These are phyloP conservation scores for Castanea sativa DNA, from an alignment of 306 rosid species.

Conservation along the genomic window DNA sequence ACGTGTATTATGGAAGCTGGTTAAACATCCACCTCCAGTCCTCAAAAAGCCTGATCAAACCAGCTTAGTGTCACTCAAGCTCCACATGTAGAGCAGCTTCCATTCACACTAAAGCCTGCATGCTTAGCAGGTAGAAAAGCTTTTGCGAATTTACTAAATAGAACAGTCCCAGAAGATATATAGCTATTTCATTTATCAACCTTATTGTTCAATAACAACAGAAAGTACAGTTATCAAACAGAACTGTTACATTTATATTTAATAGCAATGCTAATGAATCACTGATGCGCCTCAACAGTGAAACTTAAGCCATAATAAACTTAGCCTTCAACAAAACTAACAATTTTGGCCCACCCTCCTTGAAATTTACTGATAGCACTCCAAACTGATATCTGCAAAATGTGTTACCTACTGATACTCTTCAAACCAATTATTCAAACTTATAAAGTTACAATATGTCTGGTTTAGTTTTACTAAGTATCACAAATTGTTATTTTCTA, in stretches of 20 bases:
- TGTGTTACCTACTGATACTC: background rate
- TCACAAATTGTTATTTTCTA: background rate
- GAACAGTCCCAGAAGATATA: background rate
- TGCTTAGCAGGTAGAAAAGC: background rate
- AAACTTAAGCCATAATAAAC: background rate
- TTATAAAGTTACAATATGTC: background rate
- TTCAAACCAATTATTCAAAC: background rate
- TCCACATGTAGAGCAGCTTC: background rate
- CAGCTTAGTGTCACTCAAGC: background rate
- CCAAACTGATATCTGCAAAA: background rate
- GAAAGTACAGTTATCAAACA: background rate
- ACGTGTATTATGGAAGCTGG: background rate
- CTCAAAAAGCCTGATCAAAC: background rate
- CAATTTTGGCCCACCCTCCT: background rate
- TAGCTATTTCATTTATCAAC: background rate
- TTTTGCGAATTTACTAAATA: background rate
- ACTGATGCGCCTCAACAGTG: background rate
- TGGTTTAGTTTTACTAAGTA: background rate
- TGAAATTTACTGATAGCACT: background rate
- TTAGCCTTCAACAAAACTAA: background rate
- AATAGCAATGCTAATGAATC: background rate
- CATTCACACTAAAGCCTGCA: background rate
- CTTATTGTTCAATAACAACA: background rate
- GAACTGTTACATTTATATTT: background rate
- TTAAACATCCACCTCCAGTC: background rate